phyloP scores from a whole-genome alignment of 495 filamentous ascomycete genomes.

The Penicillium manginii region DNA sequence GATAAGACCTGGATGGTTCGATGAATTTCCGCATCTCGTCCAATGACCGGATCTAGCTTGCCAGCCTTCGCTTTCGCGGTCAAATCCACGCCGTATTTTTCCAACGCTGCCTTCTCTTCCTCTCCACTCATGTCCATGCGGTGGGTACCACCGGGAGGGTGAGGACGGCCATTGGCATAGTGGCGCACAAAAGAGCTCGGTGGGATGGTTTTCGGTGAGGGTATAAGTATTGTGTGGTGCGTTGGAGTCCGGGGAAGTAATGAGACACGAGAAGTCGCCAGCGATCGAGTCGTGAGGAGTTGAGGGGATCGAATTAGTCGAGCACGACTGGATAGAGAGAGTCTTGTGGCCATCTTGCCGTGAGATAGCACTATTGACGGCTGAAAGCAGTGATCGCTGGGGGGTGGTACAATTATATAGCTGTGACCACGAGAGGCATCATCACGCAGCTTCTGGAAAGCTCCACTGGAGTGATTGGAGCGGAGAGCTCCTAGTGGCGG shows the following conservation, averaged over 20 bases:
- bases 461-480: conserved; percentile 31
- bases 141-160: conserved; percentile 88
- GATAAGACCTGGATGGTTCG: conserved; percentile 94
- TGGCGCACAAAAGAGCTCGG: conserved; percentile 40
- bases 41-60: conserved; percentile 95
- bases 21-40: conserved; percentile 87
- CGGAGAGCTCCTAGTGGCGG: conserved; percentile 35
- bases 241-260: conserved; percentile 23
- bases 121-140: conserved; percentile 86
- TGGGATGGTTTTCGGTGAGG: conserved; percentile 10
- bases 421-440: conserved; percentile 20
- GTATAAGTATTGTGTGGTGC: conserved; percentile 8
- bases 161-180: conserved; percentile 80
- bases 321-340: conserved; percentile 36
- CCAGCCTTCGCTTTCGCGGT: conserved; percentile 84
- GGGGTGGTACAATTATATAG: conserved; percentile 16
- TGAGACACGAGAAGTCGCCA: conserved; percentile 28
- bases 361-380: not conserved
- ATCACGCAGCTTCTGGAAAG: conserved; percentile 50
- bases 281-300: conserved; percentile 23
- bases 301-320: conserved; percentile 34
- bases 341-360: conserved; percentile 40
- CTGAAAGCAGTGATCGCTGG: not conserved
- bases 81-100: conserved; percentile 89
- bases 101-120: conserved; percentile 81